A percentile compares a stretch with the other conserved stretches of the same genome.
phyloP scores from a whole-genome alignment of 176 grass and related monocot genomes.

The Triticum monococcum region DNA sequence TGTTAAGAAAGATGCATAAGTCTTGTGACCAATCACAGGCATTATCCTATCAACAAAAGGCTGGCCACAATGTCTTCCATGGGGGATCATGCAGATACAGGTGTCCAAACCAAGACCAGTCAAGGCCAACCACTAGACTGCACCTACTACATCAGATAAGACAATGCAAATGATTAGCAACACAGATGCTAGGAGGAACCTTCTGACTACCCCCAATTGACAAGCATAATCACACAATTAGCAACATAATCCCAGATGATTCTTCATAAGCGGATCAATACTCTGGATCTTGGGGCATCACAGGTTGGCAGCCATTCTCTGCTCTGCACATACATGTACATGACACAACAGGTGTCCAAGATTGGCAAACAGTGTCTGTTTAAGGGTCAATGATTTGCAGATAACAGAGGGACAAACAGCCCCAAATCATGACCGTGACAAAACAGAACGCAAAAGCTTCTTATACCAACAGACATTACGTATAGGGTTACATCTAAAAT shows the following conservation, averaged over 20 bases:
- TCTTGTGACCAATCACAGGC: background rate
- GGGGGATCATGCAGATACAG: background rate
- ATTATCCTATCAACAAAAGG: background rate
- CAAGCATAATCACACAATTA: background rate
- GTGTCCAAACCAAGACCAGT: background rate
- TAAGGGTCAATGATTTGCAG: conserved; percentile 36
- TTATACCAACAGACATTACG: conserved; percentile 30
- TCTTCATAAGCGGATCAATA: no score
- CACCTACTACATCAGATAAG: no score
- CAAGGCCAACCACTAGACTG: background rate
- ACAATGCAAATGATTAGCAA: conserved; percentile 1
- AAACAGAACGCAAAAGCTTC: conserved; percentile 9
- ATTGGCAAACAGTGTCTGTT: conserved; percentile 7
- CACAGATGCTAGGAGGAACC: background rate
- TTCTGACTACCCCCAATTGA: conserved; percentile 9
- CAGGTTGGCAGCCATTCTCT: conserved; percentile 32
- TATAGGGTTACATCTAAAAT: background rate
- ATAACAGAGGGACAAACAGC: conserved; percentile 26
- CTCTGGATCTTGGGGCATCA: conserved; percentile 2
- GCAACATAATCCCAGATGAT: no score
- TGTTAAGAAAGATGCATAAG: no score
- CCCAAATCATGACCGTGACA: conserved; percentile 27
- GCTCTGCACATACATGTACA: background rate
- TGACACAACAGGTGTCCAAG: conserved; percentile 26
- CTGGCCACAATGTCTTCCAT: background rate